Evolutionary conservation across 495 filamentous ascomycete genomes (phyloP).

Genomic region (Barbatosphaeria neglecta): DNA sequence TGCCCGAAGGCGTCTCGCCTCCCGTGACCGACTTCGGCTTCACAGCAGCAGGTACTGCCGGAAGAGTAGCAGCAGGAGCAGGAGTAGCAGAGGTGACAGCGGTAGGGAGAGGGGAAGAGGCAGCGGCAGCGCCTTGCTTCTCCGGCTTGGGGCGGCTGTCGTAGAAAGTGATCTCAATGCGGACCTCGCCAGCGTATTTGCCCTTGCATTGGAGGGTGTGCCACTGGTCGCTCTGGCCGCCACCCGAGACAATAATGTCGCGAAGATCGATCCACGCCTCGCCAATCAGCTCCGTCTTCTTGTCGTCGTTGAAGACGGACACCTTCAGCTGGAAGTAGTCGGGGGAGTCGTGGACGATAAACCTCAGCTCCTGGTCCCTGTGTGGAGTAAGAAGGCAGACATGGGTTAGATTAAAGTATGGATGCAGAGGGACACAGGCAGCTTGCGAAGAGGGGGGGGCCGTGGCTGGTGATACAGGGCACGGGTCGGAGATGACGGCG

Average conservation of each 20-base stretch:
- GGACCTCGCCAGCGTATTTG: conserved; percentile 89
- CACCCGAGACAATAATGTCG: conserved; percentile 69
- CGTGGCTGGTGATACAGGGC: not conserved
- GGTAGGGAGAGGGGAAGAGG: too few relatives aligned
- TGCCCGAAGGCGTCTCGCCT: conserved; percentile 14
- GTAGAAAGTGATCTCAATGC: conserved; percentile 94
- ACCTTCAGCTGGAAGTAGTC: conserved; percentile 93
- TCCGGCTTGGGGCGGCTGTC: conserved; percentile 75
- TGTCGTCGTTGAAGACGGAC: conserved; percentile 95
- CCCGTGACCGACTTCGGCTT: conserved; percentile 30
- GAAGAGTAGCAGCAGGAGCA: too few relatives aligned
- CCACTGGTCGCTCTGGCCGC: conserved; percentile 89
- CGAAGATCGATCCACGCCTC: conserved; percentile 81
- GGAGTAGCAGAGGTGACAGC: too few relatives aligned
- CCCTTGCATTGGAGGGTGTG: conserved; percentile 74
- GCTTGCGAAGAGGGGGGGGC: too few relatives aligned
- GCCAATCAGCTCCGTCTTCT: conserved; percentile 89
- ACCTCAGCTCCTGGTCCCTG: conserved; percentile 97
- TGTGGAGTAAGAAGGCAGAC: not conserved
- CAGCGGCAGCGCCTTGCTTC: conserved; percentile 41
- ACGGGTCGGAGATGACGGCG: not conserved
- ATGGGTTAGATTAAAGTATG: conserved; percentile 1
- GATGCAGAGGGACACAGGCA: not conserved
- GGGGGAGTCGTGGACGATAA: conserved; percentile 87
- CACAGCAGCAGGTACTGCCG: too few relatives aligned